Evolutionary conservation across 176 grass and related monocot species (phyloP).

Genomic region (Poa annua): DNA sequence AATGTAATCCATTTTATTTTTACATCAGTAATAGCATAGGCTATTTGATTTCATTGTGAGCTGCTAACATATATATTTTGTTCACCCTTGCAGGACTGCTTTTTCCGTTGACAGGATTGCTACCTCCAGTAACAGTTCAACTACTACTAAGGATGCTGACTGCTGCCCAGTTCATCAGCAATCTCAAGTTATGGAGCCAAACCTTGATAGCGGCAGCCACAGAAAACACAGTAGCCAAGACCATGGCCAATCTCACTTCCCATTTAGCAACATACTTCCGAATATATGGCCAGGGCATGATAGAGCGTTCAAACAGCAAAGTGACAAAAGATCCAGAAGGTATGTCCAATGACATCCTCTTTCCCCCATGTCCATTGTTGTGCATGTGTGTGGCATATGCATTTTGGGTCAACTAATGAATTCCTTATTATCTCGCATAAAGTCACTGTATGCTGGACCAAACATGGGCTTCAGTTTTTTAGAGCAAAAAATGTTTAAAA

Average conservation of each 20-base stretch:
- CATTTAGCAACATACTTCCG: conserved; percentile 68
- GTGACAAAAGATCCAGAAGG: conserved; percentile 38
- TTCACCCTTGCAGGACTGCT: conserved; percentile 54
- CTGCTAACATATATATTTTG: conserved; percentile 15
- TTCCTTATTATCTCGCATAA: neutral
- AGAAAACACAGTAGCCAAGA: conserved; percentile 41
- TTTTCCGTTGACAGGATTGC: conserved; percentile 57
- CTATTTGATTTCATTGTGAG: conserved; percentile 34
- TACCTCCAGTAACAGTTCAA: conserved; percentile 42
- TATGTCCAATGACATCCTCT: conserved; percentile 22
- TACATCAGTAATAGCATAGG: neutral
- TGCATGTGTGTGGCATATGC: neutral
- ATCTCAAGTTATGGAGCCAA: conserved; percentile 20
- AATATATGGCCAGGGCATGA: conserved; percentile 67
- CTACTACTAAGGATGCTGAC: conserved; percentile 38
- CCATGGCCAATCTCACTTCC: conserved; percentile 51
- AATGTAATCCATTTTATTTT: neutral
- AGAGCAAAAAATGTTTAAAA: neutral
- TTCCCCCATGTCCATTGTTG: neutral
- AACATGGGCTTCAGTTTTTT: neutral
- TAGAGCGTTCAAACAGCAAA: conserved; percentile 46
- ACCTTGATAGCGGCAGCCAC: conserved; percentile 34
- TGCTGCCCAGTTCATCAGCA: conserved; percentile 32
- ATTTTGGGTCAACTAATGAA: conserved; percentile 4
- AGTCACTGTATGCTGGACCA: no score